Percentiles rank a stretch among this genome's conserved stretches.
Evolutionary conservation across 148 eudicot genomes (phyloP).

Genomic region (Arctostaphylos glauca): DNA sequence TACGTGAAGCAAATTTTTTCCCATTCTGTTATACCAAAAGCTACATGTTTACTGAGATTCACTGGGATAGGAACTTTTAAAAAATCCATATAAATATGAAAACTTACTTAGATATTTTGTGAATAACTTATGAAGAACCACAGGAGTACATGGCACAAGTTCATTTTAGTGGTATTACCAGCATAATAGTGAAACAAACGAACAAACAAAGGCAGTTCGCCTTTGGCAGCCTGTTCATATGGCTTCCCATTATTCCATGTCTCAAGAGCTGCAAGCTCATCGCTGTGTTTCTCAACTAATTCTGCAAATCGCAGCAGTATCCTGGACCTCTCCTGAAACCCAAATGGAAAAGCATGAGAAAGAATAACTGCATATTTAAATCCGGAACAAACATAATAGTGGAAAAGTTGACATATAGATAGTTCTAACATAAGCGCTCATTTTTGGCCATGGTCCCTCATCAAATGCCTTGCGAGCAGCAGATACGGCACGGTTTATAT

Average conservation of each 20-base stretch:
- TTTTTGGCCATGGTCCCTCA: slow-evolving; percentile 98
- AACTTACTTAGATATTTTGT: neutral
- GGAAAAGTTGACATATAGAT: neutral
- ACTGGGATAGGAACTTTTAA: neutral
- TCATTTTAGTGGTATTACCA: slow-evolving; percentile 28
- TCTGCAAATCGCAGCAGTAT: slow-evolving; percentile 58
- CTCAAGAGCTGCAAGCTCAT: slow-evolving; percentile 62
- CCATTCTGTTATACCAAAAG: neutral
- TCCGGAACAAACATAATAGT: neutral
- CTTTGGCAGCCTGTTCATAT: slow-evolving; percentile 38
- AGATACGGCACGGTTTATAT: slow-evolving; percentile 78
- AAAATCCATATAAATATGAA: neutral
- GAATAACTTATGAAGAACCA: neutral
- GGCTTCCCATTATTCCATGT: slow-evolving; percentile 66
- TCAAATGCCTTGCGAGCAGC: slow-evolving; percentile 98
- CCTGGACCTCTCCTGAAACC: slow-evolving; percentile 50
- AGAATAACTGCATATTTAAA: neutral
- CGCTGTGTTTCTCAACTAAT: slow-evolving; percentile 54
- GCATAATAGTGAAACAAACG: slow-evolving; percentile 66
- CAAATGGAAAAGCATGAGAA: neutral
- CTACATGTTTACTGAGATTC: neutral
- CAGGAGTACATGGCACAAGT: neutral
- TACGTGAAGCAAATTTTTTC: neutral
- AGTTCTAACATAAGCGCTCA: slow-evolving; percentile 76
- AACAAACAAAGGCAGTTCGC: slow-evolving; percentile 48